phyloP scores from a whole-genome alignment of 768 basidiomycete genomes.

The Mycena epipterygia region DNA sequence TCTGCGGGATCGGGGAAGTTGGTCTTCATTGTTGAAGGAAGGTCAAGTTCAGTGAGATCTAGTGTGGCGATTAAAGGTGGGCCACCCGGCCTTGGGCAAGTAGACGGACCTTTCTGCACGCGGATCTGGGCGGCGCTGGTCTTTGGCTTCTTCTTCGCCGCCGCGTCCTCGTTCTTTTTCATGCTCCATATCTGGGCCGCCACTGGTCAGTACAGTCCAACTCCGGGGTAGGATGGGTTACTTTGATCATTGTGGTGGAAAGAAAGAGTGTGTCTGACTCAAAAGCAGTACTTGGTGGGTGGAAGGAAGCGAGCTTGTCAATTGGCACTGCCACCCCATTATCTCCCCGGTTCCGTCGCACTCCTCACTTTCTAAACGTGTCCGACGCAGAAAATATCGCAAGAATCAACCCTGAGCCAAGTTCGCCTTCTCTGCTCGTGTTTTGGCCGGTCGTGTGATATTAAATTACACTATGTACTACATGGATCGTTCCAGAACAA shows the following conservation, averaged over 20 bases:
- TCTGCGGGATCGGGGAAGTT: conserved; percentile 92
- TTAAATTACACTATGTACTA: no score
- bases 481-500: not conserved
- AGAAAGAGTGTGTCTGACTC: conserved; percentile 45
- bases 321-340: conserved; percentile 22
- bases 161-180: conserved; percentile 99
- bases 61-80: not conserved
- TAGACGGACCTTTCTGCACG: conserved; percentile 93
- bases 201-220: conserved; percentile 20
- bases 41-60: conserved; percentile 98
- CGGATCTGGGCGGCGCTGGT: conserved; percentile 98
- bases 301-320: conserved; percentile 24
- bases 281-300: conserved; percentile 48
- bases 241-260: conserved; percentile 63
- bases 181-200: conserved; percentile 94
- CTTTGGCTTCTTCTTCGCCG: conserved; percentile 98
- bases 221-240: conserved; percentile 27
- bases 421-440: no score
- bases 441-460: no score
- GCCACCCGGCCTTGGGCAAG: not conserved
- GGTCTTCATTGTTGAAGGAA: conserved; percentile 97
- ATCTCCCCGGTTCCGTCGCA: no score
- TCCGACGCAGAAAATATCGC: no score
- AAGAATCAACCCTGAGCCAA: no score
- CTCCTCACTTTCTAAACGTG: no score